phyloP scores from a whole-genome alignment of 176 grass and related monocot genomes.

The Musa beccarii region DNA sequence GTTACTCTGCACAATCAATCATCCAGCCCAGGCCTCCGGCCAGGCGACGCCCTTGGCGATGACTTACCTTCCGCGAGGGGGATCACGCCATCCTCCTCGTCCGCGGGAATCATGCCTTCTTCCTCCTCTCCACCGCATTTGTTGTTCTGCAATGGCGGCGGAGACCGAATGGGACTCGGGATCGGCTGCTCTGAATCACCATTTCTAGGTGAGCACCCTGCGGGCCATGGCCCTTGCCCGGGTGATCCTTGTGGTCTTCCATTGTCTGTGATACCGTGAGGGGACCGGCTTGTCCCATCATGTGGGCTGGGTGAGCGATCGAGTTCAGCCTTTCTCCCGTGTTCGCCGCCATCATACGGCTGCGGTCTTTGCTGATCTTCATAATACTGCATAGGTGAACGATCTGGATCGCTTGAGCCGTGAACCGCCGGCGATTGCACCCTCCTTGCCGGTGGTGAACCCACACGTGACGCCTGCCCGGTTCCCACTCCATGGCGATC shows the following conservation, averaged over 20 bases:
- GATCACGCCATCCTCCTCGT: slow-evolving; percentile 49
- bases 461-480: slow-evolving; percentile 11
- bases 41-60: neutral
- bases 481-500: slow-evolving; percentile 27
- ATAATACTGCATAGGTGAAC: neutral
- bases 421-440: slow-evolving; percentile 24
- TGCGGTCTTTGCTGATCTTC: slow-evolving; percentile 22
- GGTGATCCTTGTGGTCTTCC: slow-evolving; percentile 30
- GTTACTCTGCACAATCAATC: slow-evolving; percentile 1
- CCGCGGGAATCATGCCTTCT: slow-evolving; percentile 47
- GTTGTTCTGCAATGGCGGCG: neutral
- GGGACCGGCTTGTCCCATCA: slow-evolving; percentile 27
- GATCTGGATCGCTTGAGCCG: slow-evolving; percentile 18
- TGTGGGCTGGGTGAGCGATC: slow-evolving; percentile 28
- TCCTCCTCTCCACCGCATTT: slow-evolving; percentile 49
- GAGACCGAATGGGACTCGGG: slow-evolving; percentile 6
- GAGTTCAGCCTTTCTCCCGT: slow-evolving; percentile 38
- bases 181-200: slow-evolving; percentile 16
- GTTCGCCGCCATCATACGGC: slow-evolving; percentile 18
- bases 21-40: slow-evolving; percentile 17
- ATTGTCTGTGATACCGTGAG: slow-evolving; percentile 38
- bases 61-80: slow-evolving; percentile 20
- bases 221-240: slow-evolving; percentile 27
- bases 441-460: slow-evolving; percentile 16
- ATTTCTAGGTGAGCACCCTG: slow-evolving; percentile 1